Evolutionary conservation across 2,329 filamentous ascomycete species (phyloP).

Genomic region (Trichoderma endophyticum): DNA sequence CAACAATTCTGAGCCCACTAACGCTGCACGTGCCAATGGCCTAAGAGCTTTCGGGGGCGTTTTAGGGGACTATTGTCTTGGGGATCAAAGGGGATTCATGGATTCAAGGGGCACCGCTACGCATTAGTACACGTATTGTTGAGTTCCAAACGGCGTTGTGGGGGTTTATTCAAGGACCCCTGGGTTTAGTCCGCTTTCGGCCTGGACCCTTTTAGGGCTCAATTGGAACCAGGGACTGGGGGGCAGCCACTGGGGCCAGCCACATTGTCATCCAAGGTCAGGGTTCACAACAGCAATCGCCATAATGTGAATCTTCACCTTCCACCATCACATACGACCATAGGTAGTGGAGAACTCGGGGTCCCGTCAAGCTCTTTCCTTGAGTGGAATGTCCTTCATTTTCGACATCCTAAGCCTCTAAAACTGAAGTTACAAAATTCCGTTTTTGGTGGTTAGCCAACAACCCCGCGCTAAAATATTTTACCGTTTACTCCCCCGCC

Average conservation of each 20-base stretch:
- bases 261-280: not conserved
- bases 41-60: not conserved
- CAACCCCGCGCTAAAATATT: too few species aligned
- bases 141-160: not conserved
- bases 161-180: constrained; percentile 1
- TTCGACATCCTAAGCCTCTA: too few species aligned
- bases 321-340: constrained; percentile 13
- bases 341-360: constrained; percentile 9
- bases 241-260: not conserved
- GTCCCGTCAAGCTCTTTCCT: too few species aligned
- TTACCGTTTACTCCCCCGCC: too few species aligned
- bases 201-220: constrained; percentile 1
- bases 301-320: too few species aligned
- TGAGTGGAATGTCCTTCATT: too few species aligned
- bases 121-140: not conserved
- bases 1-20: constrained; percentile 1
- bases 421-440: too few species aligned
- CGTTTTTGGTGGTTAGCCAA: too few species aligned
- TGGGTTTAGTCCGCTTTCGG: constrained; percentile 4
- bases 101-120: not conserved
- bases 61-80: not conserved
- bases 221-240: not conserved
- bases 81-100: not conserved
- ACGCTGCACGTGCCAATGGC: constrained; percentile 5
- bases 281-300: not conserved